Conservation (phyloP, 2,329 filamentous ascomycete species). For the Fusarium avenaceum region DNA sequence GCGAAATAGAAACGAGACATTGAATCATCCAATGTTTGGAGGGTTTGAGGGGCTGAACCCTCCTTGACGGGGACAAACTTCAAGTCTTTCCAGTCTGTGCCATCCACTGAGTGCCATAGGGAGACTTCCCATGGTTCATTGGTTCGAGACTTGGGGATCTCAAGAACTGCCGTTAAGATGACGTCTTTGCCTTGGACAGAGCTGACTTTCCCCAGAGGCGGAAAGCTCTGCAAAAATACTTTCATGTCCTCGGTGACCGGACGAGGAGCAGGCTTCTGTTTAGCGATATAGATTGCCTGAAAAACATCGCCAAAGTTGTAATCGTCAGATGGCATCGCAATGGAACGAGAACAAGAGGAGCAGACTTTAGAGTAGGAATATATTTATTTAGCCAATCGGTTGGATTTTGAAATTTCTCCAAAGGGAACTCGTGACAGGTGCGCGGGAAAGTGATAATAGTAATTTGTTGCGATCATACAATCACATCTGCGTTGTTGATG, state of each 20-base stretch:
- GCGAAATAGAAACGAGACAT: slow-evolving; percentile 66
- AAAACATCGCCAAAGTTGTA: slow-evolving; percentile 57
- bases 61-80: slow-evolving; percentile 50
- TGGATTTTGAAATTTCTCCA: not conserved
- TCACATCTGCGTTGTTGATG: slow-evolving; percentile 6
- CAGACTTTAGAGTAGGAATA: slow-evolving; percentile 14
- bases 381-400: slow-evolving; percentile 26
- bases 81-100: slow-evolving; percentile 68
- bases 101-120: slow-evolving; percentile 77
- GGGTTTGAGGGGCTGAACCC: slow-evolving; percentile 59
- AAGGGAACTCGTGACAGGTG: not conserved
- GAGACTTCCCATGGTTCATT: slow-evolving; percentile 77
- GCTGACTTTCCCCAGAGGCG: slow-evolving; percentile 82
- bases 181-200: slow-evolving; percentile 64
- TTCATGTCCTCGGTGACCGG: slow-evolving; percentile 53
- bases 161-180: slow-evolving; percentile 76
- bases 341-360: slow-evolving; percentile 17
- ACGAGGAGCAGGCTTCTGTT: slow-evolving; percentile 53
- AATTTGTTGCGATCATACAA: not conserved
- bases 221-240: slow-evolving; percentile 66
- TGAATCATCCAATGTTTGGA: slow-evolving; percentile 58
- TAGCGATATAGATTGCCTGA: slow-evolving; percentile 55
- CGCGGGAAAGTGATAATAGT: not conserved
- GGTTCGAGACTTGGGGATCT: slow-evolving; percentile 69
- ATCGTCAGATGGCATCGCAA: slow-evolving; percentile 46